Conservation (phyloP, 2,329 filamentous ascomycete genomes). For the Pseudonectria foliicola region DNA sequence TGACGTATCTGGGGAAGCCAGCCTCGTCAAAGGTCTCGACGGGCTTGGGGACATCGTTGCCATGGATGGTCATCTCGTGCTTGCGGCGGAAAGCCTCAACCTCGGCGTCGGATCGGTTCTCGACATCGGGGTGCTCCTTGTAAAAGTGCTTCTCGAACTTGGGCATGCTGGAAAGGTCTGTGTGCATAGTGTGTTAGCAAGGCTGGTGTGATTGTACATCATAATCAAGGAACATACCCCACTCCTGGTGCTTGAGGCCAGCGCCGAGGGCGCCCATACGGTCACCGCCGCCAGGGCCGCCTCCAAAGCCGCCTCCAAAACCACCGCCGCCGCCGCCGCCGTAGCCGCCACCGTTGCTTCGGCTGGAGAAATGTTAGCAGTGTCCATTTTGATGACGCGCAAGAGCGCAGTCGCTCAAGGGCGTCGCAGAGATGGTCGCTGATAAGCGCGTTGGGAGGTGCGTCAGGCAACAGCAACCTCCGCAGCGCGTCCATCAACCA, state of each 20-base stretch:
- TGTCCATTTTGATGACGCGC: constrained; percentile 7
- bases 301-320: constrained; percentile 29
- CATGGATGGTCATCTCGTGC: constrained; percentile 77
- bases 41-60: constrained; percentile 77
- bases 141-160: constrained; percentile 99
- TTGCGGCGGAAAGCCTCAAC: constrained; percentile 83
- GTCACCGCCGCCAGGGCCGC: constrained; percentile 69
- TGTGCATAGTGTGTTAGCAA: constrained; percentile 14
- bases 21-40: constrained; percentile 98
- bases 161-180: constrained; percentile 70
- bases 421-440: background rate
- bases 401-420: constrained; percentile 5
- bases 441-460: background rate
- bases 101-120: constrained; percentile 65
- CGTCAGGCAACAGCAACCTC: too few relatives aligned
- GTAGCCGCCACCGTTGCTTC: constrained; percentile 36
- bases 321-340: constrained; percentile 30
- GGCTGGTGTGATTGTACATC: constrained; percentile 19
- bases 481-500: too few relatives aligned
- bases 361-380: constrained; percentile 37
- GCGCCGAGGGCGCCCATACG: constrained; percentile 89
- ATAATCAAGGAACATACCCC: constrained; percentile 55
- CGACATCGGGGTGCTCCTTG: constrained; percentile 83
- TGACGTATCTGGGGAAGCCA: constrained; percentile 92
- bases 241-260: constrained; percentile 79